A percentile compares a stretch with the other conserved stretches of the same genome.
Evolutionary conservation across 306 rosid species (phyloP).

Genomic region (Inga oerstediana): DNA sequence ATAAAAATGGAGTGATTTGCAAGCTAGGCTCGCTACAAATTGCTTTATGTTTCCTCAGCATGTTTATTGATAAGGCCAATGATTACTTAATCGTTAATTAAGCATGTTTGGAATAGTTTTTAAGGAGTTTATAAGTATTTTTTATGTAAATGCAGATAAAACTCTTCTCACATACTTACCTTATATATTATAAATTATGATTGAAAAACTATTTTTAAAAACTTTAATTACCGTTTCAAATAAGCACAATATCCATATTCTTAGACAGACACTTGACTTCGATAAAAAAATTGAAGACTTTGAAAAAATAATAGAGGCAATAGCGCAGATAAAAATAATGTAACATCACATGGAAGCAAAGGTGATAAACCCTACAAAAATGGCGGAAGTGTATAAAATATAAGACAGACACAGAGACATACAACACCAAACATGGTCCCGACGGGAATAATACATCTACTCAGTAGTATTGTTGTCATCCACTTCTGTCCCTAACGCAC

Average conservation of each 20-base stretch:
- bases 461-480: conserved; percentile 3
- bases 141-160: too few species aligned
- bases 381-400: background rate
- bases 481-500: conserved; percentile 23
- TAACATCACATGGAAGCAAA: conserved; percentile 41
- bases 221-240: too few species aligned
- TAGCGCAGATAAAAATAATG: background rate
- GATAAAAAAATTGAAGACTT: background rate
- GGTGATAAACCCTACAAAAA: background rate
- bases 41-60: background rate
- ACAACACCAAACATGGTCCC: conserved; percentile 32
- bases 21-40: background rate
- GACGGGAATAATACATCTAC: conserved; percentile 10
- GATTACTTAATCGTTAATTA: background rate
- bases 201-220: too few species aligned
- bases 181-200: too few species aligned
- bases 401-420: background rate
- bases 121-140: too few species aligned
- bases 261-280: too few species aligned
- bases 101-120: too few species aligned
- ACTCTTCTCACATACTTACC: too few species aligned
- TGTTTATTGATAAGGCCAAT: background rate
- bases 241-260: background rate
- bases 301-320: background rate
- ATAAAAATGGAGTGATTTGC: background rate